Percentiles rank a stretch among this genome's conserved stretches.
Evolutionary conservation across 1,284 basidiomycete genomes (phyloP).

Genomic region (Calocybe gambosa): DNA sequence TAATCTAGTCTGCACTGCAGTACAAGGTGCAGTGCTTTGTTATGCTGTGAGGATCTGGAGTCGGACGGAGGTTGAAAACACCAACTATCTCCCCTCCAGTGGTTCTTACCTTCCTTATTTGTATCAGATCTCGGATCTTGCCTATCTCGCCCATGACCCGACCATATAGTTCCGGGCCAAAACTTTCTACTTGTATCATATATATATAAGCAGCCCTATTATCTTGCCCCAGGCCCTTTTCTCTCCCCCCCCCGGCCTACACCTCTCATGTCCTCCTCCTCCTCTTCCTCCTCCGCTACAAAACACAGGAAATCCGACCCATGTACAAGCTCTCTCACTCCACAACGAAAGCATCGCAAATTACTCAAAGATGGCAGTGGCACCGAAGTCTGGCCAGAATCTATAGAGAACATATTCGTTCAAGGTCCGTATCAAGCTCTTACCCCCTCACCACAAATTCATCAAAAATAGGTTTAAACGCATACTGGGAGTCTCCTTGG

Average conservation of each 20-base stretch:
- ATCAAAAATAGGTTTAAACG: conserved; percentile 47
- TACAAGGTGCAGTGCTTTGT: neutral
- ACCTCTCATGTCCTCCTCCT: conserved; percentile 12
- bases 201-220: conserved; percentile 31
- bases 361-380: conserved; percentile 75
- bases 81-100: conserved; percentile 12
- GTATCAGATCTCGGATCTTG: conserved; percentile 21
- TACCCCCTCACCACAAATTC: neutral
- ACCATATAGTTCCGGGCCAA: conserved; percentile 22
- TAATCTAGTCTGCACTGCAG: neutral
- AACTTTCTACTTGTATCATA: conserved; percentile 18
- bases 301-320: conserved; percentile 27
- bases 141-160: conserved; percentile 10
- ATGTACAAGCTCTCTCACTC: conserved; percentile 42
- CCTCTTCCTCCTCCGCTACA: conserved; percentile 20
- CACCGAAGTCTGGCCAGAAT: conserved; percentile 72
- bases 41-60: neutral
- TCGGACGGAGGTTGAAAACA: conserved; percentile 9
- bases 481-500: conserved; percentile 75
- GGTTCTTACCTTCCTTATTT: conserved; percentile 18
- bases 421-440: conserved; percentile 39
- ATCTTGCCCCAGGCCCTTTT: conserved; percentile 20
- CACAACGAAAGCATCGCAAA: conserved; percentile 75
- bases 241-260: conserved; percentile 5
- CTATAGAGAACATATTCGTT: conserved; percentile 69